These are phyloP conservation scores for Leccinum aurantiacum DNA, from an alignment of 768 basidiomycete species.

Conservation along the genomic window DNA sequence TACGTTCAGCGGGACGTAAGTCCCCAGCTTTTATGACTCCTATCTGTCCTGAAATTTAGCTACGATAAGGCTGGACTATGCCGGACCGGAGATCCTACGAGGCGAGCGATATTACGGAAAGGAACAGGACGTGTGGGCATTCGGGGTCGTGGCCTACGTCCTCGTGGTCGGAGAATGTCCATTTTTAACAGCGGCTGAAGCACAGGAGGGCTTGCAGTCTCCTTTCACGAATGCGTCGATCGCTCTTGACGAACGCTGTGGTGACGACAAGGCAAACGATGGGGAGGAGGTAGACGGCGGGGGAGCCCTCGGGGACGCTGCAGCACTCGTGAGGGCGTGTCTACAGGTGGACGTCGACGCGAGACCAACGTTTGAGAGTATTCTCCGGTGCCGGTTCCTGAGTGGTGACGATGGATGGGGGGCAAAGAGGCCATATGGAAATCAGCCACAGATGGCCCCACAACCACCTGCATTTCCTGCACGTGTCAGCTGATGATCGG, in stretches of 20 bases:
- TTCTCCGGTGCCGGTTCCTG: slow-evolving; percentile 80
- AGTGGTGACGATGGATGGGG: slow-evolving; percentile 78
- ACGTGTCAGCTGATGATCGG: slow-evolving; percentile 23
- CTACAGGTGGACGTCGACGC: slow-evolving; percentile 74
- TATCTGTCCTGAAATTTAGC: slow-evolving; percentile 12
- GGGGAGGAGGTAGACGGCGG: slow-evolving; percentile 84
- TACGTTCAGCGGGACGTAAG: slow-evolving; percentile 90
- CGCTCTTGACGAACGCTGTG: slow-evolving; percentile 76
- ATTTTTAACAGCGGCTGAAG: slow-evolving; percentile 87
- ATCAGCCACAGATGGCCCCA: slow-evolving; percentile 21
- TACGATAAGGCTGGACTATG: slow-evolving; percentile 76
- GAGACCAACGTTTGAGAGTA: slow-evolving; percentile 83
- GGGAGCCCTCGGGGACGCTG: slow-evolving; percentile 80
- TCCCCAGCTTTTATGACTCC: slow-evolving; percentile 18
- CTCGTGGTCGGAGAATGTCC: slow-evolving; percentile 91
- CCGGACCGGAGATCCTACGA: slow-evolving; percentile 92
- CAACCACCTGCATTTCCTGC: slow-evolving; percentile 36
- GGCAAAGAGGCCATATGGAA: slow-evolving; percentile 33
- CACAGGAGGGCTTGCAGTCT: slow-evolving; percentile 78
- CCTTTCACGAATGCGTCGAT: slow-evolving; percentile 77
- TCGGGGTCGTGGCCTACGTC: slow-evolving; percentile 95
- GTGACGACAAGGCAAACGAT: slow-evolving; percentile 66
- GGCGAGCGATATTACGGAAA: slow-evolving; percentile 95
- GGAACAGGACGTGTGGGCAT: slow-evolving; percentile 98
- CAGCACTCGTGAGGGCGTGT: slow-evolving; percentile 80